Percentiles rank a stretch among this genome's conserved stretches.
Conservation (phyloP, 2,329 filamentous ascomycete species). For the Gyromitra esculenta region DNA sequence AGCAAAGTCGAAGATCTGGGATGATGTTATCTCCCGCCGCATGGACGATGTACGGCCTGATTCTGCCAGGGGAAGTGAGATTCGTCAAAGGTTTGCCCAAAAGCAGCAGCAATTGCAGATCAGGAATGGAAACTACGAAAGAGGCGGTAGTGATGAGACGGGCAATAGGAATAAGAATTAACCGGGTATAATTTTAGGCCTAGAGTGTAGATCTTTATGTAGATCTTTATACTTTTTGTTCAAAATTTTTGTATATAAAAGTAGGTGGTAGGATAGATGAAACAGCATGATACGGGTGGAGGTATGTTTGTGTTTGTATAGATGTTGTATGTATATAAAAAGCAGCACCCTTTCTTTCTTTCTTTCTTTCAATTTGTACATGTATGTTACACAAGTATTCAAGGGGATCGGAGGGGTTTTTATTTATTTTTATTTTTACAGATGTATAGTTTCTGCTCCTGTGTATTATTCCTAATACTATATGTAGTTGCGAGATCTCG, state of each 20-base stretch:
- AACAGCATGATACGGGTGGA: neutral
- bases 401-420: neutral
- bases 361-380: neutral
- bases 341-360: neutral
- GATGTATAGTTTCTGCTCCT: neutral
- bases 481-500: neutral
- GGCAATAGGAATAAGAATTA: neutral
- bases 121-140: no score
- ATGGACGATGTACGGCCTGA: slow-evolving; percentile 25
- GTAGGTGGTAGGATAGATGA: neutral
- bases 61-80: neutral
- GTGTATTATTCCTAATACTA: neutral
- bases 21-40: slow-evolving; percentile 30
- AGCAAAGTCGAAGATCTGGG: slow-evolving; percentile 34
- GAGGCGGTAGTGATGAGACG: neutral
- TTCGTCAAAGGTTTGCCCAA: slow-evolving; percentile 3
- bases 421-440: neutral
- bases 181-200: neutral
- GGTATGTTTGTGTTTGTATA: slow-evolving; percentile 23
- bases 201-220: neutral
- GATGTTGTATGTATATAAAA: slow-evolving; percentile 4
- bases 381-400: neutral
- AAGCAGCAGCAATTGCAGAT: neutral
- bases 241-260: neutral
- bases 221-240: neutral